A percentile compares a stretch with the other conserved stretches of the same genome.
Conservation (phyloP, 768 basidiomycete species). For the Boletus sp. region DNA sequence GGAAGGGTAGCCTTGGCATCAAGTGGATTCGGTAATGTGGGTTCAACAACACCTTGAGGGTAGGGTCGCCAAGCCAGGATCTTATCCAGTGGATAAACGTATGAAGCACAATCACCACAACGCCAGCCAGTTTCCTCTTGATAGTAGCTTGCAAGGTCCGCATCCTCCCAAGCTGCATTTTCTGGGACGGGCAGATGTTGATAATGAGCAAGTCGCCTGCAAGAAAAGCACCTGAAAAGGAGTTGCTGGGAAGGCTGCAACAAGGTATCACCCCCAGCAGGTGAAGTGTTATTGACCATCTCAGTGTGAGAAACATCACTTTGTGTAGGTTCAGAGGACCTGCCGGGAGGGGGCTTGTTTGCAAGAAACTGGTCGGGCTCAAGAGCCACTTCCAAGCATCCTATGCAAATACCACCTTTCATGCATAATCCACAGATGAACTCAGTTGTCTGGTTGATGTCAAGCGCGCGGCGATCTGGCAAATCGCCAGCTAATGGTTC, state of each 20-base stretch:
- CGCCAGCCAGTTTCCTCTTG: conserved; percentile 55
- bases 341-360: conserved; percentile 12
- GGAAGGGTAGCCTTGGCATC: conserved; percentile 62
- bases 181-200: conserved; percentile 57
- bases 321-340: conserved; percentile 7
- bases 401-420: conserved; percentile 77
- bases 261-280: conserved; percentile 14
- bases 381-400: conserved; percentile 58
- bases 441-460: conserved; percentile 61
- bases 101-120: conserved; percentile 78
- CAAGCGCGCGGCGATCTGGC: conserved; percentile 45
- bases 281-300: conserved; percentile 32
- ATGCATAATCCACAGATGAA: conserved; percentile 74
- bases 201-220: conserved; percentile 84
- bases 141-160: conserved; percentile 58
- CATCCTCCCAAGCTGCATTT: conserved; percentile 31
- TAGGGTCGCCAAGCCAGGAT: conserved; percentile 91
- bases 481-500: conserved; percentile 30
- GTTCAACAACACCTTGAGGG: conserved; percentile 61
- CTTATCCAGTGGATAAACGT: conserved; percentile 66
- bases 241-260: conserved; percentile 38
- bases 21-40: conserved; percentile 38
- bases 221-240: conserved; percentile 79
- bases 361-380: conserved; percentile 39
- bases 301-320: conserved; percentile 27